Evolutionary conservation across 177 flowering plant genomes (phyloP).

Genomic region (Vitis hybrid): DNA sequence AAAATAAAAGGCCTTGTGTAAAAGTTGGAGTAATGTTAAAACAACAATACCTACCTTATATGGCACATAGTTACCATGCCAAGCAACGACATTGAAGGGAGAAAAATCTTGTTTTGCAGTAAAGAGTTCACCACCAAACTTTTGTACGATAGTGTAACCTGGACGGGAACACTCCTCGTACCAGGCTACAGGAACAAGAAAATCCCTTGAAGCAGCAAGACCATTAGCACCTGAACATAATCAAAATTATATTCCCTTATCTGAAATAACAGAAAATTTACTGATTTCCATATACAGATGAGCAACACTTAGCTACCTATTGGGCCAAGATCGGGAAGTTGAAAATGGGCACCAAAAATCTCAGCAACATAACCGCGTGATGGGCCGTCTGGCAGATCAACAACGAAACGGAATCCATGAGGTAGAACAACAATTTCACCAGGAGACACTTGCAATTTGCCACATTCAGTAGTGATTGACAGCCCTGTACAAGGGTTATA

Average conservation of each 20-base stretch:
- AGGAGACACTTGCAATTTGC: slow-evolving; percentile 74
- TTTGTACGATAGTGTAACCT: slow-evolving; percentile 74
- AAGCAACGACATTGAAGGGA: slow-evolving; percentile 95
- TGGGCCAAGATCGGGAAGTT: slow-evolving; percentile 96
- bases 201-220: slow-evolving; percentile 90
- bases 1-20: neutral
- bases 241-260: neutral
- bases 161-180: slow-evolving; percentile 55
- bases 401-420: slow-evolving; percentile 84
- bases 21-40: neutral
- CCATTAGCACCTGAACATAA: slow-evolving; percentile 83
- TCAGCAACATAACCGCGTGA: slow-evolving; percentile 94
- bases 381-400: slow-evolving; percentile 85
- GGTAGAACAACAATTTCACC: slow-evolving; percentile 87
- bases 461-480: slow-evolving; percentile 89
- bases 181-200: slow-evolving; percentile 84
- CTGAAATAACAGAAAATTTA: neutral
- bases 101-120: slow-evolving; percentile 96
- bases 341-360: slow-evolving; percentile 85
- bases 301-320: slow-evolving; percentile 52
- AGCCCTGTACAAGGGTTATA: slow-evolving; percentile 43
- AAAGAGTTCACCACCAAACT: slow-evolving; percentile 90
- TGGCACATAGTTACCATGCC: slow-evolving; percentile 97
- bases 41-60: slow-evolving; percentile 60
- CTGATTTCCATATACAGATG: neutral